Evolutionary conservation across 176 grass and related monocot genomes (phyloP).

Genomic region (Oryza australiensis): DNA sequence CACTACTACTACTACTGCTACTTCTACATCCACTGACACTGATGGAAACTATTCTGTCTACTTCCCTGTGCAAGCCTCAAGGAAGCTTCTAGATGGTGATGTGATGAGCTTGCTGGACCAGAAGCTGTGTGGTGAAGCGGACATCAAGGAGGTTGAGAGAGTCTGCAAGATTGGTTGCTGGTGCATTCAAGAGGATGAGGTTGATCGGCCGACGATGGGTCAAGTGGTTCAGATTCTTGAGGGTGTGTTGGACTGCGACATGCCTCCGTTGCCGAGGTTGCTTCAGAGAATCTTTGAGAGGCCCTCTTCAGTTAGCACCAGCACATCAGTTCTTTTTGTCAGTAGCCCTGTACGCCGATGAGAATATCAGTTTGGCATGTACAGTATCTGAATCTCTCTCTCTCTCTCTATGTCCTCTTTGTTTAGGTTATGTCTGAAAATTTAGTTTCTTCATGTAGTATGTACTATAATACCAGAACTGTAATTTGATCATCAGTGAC

Average conservation of each 20-base stretch:
- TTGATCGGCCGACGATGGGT: slow-evolving; percentile 39
- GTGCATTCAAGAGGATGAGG: slow-evolving; percentile 63
- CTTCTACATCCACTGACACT: background rate
- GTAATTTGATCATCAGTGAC: background rate
- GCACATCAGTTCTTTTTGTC: background rate
- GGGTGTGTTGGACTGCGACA: slow-evolving; percentile 29
- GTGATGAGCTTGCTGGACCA: slow-evolving; percentile 39
- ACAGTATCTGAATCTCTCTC: background rate
- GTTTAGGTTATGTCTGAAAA: background rate
- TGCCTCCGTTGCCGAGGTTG: slow-evolving; percentile 46
- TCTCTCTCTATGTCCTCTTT: too few relatives aligned
- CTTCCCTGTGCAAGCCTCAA: slow-evolving; percentile 28
- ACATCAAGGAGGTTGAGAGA: slow-evolving; percentile 37
- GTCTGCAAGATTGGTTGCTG: slow-evolving; percentile 52
- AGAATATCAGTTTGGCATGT: background rate
- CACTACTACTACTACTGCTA: background rate
- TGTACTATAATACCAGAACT: background rate
- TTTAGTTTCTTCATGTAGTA: background rate
- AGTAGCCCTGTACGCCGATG: background rate
- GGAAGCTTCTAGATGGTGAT: slow-evolving; percentile 30
- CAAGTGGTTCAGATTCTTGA: slow-evolving; percentile 48
- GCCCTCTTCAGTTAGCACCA: background rate
- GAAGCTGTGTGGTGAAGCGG: background rate
- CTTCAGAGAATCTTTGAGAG: background rate
- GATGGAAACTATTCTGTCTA: background rate